Evolutionary conservation across 306 rosid species (phyloP).

Genomic region (Vicia faba): DNA sequence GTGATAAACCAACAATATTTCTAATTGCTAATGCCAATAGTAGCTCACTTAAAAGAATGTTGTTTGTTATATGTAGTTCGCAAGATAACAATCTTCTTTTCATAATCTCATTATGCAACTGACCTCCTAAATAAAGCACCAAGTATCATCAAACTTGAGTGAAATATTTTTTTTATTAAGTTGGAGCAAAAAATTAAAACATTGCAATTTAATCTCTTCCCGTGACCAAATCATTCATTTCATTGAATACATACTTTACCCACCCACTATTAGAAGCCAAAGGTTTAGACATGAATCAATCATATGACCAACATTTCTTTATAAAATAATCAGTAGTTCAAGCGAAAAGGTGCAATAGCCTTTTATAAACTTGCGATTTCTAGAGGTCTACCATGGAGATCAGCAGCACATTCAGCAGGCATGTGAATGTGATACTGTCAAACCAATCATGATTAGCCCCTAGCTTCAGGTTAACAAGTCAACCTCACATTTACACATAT

Average conservation of each 20-base stretch:
- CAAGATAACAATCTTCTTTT: background rate
- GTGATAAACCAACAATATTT: too few species aligned
- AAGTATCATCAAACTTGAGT: background rate
- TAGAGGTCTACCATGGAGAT: background rate
- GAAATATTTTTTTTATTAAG: background rate
- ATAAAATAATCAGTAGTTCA: background rate
- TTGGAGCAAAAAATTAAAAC: background rate
- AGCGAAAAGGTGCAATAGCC: background rate
- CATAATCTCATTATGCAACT: background rate
- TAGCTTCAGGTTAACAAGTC: background rate
- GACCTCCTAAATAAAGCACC: background rate
- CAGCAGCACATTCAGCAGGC: background rate
- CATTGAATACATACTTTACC: background rate
- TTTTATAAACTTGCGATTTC: background rate
- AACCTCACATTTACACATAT: constrained; percentile 4
- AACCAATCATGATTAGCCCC: background rate
- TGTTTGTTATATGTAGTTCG: background rate
- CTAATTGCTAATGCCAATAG: too few species aligned
- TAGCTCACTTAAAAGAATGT: background rate
- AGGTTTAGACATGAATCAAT: background rate
- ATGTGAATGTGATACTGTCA: constrained; percentile 7
- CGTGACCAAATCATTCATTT: background rate
- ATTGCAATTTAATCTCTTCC: background rate
- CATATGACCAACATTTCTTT: background rate
- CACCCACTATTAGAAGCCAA: background rate